These are phyloP conservation scores for Cystoderma amianthinum DNA, from an alignment of 768 basidiomycete genomes.

Conservation along the genomic window DNA sequence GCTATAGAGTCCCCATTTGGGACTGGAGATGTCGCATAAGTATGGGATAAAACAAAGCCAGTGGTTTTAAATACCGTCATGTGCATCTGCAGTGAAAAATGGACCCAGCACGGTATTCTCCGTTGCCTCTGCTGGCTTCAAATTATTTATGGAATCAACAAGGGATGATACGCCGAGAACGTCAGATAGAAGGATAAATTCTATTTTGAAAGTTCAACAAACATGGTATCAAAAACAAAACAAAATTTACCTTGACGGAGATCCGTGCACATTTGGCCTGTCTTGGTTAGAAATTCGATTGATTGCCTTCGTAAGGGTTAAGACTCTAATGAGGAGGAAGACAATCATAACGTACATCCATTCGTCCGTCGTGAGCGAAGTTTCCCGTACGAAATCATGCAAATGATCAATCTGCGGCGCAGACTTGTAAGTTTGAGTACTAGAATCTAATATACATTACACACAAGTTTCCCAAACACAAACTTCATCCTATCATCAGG, in stretches of 20 bases:
- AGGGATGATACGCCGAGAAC: conserved; percentile 72
- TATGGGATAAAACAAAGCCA: conserved; percentile 15
- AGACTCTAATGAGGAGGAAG: background rate
- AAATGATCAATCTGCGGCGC: conserved; percentile 54
- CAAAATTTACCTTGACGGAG: conserved; percentile 45
- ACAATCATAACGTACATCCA: conserved; percentile 48
- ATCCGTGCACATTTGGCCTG: conserved; percentile 67
- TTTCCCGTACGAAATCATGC: conserved; percentile 70
- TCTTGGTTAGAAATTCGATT: conserved; percentile 71
- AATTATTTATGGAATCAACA: conserved; percentile 71
- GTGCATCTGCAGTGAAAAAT: conserved; percentile 75
- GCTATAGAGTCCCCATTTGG: conserved; percentile 69
- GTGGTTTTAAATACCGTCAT: no score
- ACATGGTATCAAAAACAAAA: background rate
- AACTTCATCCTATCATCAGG: conserved; percentile 1
- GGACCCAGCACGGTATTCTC: conserved; percentile 78
- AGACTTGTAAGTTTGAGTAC: no score
- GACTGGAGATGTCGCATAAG: conserved; percentile 42
- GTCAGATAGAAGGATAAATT: conserved; percentile 86
- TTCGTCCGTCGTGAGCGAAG: conserved; percentile 74
- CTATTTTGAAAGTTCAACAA: conserved; percentile 24
- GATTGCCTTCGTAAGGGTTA: conserved; percentile 37
- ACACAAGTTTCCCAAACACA: background rate
- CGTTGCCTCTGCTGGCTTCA: conserved; percentile 53
- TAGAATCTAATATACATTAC: background rate